Conservation (phyloP, 1,284 basidiomycete genomes). For the Xerocomus minutiporus region DNA sequence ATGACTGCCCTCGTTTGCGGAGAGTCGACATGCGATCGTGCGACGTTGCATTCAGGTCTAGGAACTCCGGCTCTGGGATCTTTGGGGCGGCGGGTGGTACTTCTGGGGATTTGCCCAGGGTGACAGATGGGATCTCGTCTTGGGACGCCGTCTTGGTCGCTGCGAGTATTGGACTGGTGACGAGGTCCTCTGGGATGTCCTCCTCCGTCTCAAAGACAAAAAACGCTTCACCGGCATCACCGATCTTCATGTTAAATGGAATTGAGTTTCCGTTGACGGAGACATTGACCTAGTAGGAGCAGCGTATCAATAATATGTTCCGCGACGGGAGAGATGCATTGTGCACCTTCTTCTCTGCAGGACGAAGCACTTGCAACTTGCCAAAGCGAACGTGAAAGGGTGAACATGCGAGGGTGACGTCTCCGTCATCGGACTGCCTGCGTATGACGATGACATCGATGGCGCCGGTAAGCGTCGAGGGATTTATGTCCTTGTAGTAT, state of each 20-base stretch:
- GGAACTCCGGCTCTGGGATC: conserved; percentile 32
- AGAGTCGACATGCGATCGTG: conserved; percentile 14
- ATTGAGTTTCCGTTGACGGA: conserved; percentile 76
- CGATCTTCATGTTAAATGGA: conserved; percentile 98
- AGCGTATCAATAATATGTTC: not conserved
- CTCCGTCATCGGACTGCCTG: conserved; percentile 59
- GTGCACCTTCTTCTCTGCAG: conserved; percentile 87
- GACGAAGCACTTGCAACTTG: conserved; percentile 93
- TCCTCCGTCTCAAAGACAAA: conserved; percentile 98
- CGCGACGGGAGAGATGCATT: not conserved
- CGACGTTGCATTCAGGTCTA: conserved; percentile 26
- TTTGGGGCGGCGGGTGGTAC: conserved; percentile 27
- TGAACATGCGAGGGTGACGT: conserved; percentile 79
- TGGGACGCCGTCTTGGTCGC: conserved; percentile 48
- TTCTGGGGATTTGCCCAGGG: conserved; percentile 18
- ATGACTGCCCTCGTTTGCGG: conserved; percentile 25
- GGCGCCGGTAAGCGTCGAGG: conserved; percentile 90
- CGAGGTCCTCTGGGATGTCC: conserved; percentile 88
- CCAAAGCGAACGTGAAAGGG: conserved; percentile 99
- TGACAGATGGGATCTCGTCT: conserved; percentile 25
- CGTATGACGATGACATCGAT: conserved; percentile 96
- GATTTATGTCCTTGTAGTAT: conserved; percentile 89
- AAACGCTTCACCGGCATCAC: conserved; percentile 97
- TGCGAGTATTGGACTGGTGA: conserved; percentile 86
- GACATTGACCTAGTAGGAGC: conserved; percentile 62